Base-by-base conservation (phyloP, 306 rosid genomes). In the Castanopsis chinensis region DNA sequence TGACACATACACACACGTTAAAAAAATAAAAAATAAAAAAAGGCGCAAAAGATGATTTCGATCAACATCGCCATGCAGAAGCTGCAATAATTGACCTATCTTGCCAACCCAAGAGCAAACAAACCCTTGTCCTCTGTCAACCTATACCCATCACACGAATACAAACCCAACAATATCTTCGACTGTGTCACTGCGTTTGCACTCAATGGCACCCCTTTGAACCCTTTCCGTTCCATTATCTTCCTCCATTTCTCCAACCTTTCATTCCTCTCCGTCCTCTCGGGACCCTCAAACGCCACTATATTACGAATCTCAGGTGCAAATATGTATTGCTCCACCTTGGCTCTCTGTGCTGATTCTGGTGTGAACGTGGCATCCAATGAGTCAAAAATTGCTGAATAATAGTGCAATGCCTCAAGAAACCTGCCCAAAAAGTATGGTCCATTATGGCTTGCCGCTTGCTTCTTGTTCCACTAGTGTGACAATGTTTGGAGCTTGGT, bases 161-260 rank as follows among this genome's bases (percentile, higher is more conserved):
- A 94, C 85, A 94, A 78, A 14, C 97, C 95, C 53, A 91, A 78
- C 89, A 92, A 82, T 28, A 92, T 92, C 81, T 91, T 91, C 0
- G 97, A 94, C 79, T 92, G 98, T 1, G 98, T 91, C 73, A 94
- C 97, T 43, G 97, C 98, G 82, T 94, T 92, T 0, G 92, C 92
- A 55, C 98, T 94, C 33, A 92, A 80, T 0, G 89, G 33, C 21
- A 92, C 94, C 2, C 97, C 91, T 67, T 84, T 87, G 68, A 94
- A 94, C 25, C 97, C 97, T 74, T 85, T 94, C 81, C 92, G 90
- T 78, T 94, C 98, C 98, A 94, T 94, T 0, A 84, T 71, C 79
- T 92, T 94, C 88, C 97, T 77, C 98, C 98, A 94, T 54, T 91
- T 94, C 37, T 91, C 98, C 57, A 92, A 71, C 88, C 97, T 88